phyloP scores from a whole-genome alignment of 306 rosid genomes.

The Pachyrhizus erosus region DNA sequence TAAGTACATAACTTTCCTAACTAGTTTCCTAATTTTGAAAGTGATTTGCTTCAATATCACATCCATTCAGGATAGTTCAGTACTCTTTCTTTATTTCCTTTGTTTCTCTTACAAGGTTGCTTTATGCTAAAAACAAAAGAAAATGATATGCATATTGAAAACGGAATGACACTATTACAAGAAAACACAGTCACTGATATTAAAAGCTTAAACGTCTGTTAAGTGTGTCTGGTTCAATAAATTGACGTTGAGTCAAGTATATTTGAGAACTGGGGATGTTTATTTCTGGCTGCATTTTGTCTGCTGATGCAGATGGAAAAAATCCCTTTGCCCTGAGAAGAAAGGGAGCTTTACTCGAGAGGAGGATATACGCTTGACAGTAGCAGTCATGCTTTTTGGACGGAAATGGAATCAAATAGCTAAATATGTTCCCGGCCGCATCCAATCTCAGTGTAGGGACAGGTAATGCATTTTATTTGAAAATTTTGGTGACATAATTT shows the following conservation, averaged over 20 bases:
- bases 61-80: neutral
- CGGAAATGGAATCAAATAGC: conserved; percentile 91
- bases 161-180: conserved; percentile 2
- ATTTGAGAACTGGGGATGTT: conserved; percentile 19
- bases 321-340: conserved; percentile 77
- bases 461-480: conserved; percentile 57
- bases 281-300: conserved; percentile 22
- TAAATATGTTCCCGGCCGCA: conserved; percentile 85
- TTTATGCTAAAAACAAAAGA: conserved; percentile 4
- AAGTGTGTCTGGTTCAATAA: conserved; percentile 11
- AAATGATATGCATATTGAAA: neutral
- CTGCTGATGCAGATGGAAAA: conserved; percentile 76
- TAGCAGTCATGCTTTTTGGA: conserved; percentile 92
- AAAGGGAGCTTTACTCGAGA: conserved; percentile 75
- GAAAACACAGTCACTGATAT: conserved; percentile 13
- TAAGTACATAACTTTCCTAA: neutral
- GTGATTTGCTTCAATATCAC: neutral
- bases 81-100: neutral
- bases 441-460: conserved; percentile 93
- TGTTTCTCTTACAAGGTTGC: conserved; percentile 18
- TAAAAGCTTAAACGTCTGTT: conserved; percentile 2
- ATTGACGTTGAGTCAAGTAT: neutral
- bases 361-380: conserved; percentile 77
- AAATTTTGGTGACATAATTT: neutral
- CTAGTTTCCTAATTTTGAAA: neutral